These are phyloP conservation scores for Russula foetens DNA, from an alignment of 768 basidiomycete genomes.

Conservation along the genomic window DNA sequence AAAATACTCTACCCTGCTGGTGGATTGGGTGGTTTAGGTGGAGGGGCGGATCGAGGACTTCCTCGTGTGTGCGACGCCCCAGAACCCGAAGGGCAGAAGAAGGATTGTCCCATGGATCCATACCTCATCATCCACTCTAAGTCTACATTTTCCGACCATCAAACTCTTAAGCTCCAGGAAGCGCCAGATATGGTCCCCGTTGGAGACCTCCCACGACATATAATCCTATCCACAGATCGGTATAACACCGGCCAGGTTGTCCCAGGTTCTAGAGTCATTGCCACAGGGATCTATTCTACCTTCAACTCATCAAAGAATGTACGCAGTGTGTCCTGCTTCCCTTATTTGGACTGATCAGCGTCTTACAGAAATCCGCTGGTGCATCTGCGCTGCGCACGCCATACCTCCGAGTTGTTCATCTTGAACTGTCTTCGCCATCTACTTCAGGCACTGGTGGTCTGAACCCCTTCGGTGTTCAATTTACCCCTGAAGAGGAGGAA, in stretches of 20 bases:
- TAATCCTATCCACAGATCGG: slow-evolving; percentile 86
- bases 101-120: slow-evolving; percentile 93
- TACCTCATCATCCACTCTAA: slow-evolving; percentile 93
- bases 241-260: slow-evolving; percentile 89
- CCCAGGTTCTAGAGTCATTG: slow-evolving; percentile 91
- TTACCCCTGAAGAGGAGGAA: slow-evolving; percentile 94
- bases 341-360: not conserved
- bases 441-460: slow-evolving; percentile 57
- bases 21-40: slow-evolving; percentile 81
- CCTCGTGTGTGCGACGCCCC: slow-evolving; percentile 85
- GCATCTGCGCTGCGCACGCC: slow-evolving; percentile 87
- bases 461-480: slow-evolving; percentile 82
- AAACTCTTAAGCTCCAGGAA: slow-evolving; percentile 94
- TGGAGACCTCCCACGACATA: slow-evolving; percentile 93
- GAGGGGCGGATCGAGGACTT: slow-evolving; percentile 75
- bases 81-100: slow-evolving; percentile 72
- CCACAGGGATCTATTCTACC: slow-evolving; percentile 95
- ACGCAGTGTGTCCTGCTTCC: slow-evolving; percentile 22
- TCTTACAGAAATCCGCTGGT: slow-evolving; percentile 61
- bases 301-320: slow-evolving; percentile 87
- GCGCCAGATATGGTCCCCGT: slow-evolving; percentile 99
- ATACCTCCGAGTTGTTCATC: slow-evolving; percentile 87
- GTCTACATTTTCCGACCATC: slow-evolving; percentile 92
- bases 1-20: slow-evolving; percentile 71
- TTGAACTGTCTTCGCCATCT: slow-evolving; percentile 81